Conservation (phyloP, 176 grass and related monocot species). For the Bothriochloa decipiens region DNA sequence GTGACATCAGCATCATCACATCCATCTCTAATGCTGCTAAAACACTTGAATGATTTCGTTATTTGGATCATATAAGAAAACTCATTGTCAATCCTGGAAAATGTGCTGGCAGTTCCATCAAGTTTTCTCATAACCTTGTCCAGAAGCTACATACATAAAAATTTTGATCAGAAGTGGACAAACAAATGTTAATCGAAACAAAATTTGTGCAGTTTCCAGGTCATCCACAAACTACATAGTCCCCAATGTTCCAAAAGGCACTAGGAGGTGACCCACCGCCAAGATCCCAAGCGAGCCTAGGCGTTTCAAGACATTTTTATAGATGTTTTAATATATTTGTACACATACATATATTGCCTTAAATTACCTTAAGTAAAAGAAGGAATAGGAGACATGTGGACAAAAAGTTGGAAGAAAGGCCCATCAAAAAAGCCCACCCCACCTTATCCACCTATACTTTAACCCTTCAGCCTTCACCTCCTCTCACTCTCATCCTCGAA, state of each 20-base stretch:
- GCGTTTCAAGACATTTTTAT: too few species aligned
- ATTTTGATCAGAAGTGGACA: slow-evolving; percentile 35
- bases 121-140: slow-evolving; percentile 84
- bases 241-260: too few species aligned
- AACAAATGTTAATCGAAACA: slow-evolving; percentile 21
- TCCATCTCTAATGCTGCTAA: slow-evolving; percentile 77
- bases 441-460: too few species aligned
- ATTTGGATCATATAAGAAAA: slow-evolving; percentile 90
- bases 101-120: slow-evolving; percentile 76
- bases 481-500: too few species aligned
- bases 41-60: slow-evolving; percentile 77
- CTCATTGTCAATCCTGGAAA: slow-evolving; percentile 81
- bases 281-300: too few species aligned
- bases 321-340: too few species aligned
- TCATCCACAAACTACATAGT: not conserved
- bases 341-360: too few species aligned
- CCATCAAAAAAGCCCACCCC: not conserved
- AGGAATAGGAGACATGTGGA: too few species aligned
- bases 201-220: not conserved
- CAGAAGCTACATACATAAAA: slow-evolving; percentile 69
- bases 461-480: too few species aligned
- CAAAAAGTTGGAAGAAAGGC: too few species aligned
- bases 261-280: too few species aligned
- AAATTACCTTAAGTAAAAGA: too few species aligned
- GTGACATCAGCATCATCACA: slow-evolving; percentile 62